Base-by-base conservation (phyloP, 2,329 filamentous ascomycete species). In the Fusarium agapanthi region DNA sequence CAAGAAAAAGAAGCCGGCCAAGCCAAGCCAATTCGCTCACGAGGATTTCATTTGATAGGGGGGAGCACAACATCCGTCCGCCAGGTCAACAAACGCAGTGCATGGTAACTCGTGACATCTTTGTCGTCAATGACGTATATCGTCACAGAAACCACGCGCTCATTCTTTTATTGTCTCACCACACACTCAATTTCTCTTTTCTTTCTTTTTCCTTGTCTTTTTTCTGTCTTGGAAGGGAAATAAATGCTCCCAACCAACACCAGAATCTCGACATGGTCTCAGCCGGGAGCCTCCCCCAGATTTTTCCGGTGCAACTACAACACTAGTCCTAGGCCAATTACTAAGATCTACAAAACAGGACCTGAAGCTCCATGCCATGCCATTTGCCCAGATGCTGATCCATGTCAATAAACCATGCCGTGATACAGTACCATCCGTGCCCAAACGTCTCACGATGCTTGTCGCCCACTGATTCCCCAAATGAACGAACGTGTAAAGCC, bases 121-220 rank as follows among this genome's bases (percentile, higher is more conserved):
- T 65, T 28, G 67, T 75, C 63, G 48, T 67, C 67, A 76, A 76
- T 76, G 74, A 76, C 74, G 74, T 76, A 76, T 55, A 72, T 76
- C 72, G 74, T 74, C 74, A 73, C 66, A 72, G 74, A 67, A 76
- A 76, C 74, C 72, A 76, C 65, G 74, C 68, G 61, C 72, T 61
- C 74, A 74, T 76, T 75, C 72, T 75, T 73, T 56, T 65, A 48
- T 65, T 75, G 74, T 76, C 74, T 76, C 74, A 76, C 71, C 74
- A 76, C 69, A 43, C 61, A 28, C 22, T 10, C 24, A 34, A 15
- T 51, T 37, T 45, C 28, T 45, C 24, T 14, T 53, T 35, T 18
- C 15, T 53, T 53, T 38, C 20, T 34, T 51, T 51, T 51, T 51
- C 30, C 47, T 50, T 26, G n/a, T 51, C 30, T 34, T 16, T 22